Conservation (phyloP, 306 rosid genomes). For the Spatholobus suberectus region DNA sequence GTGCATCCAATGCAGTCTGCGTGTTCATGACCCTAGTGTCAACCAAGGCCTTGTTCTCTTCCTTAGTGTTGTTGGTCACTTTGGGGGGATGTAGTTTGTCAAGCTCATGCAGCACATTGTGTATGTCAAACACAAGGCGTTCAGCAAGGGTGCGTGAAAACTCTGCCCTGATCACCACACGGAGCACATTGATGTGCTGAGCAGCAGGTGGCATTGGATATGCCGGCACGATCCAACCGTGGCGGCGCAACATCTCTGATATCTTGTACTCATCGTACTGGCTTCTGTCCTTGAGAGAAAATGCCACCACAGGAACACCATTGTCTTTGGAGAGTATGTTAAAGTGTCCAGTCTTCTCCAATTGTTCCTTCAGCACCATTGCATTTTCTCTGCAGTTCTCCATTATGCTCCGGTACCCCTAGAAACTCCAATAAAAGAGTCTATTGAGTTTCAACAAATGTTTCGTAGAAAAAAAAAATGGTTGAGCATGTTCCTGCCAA, state of each 20-base stretch:
- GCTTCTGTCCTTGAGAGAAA: slow-evolving; percentile 70
- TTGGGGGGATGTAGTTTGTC: not conserved
- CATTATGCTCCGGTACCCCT: slow-evolving; percentile 68
- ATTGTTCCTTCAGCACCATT: slow-evolving; percentile 52
- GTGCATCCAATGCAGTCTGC: slow-evolving; percentile 30
- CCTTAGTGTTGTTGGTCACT: not conserved
- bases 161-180: slow-evolving; percentile 62
- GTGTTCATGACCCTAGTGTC: not conserved
- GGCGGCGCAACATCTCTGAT: slow-evolving; percentile 56
- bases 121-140: slow-evolving; percentile 54
- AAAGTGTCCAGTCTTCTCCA: slow-evolving; percentile 66
- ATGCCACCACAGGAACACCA: slow-evolving; percentile 90
- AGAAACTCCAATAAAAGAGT: not conserved
- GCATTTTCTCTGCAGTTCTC: slow-evolving; percentile 67
- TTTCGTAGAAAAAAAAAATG: not conserved
- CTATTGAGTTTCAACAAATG: not conserved
- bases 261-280: slow-evolving; percentile 51
- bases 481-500: not conserved
- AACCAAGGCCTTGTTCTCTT: slow-evolving; percentile 19
- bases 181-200: slow-evolving; percentile 56
- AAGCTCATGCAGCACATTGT: slow-evolving; percentile 54
- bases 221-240: slow-evolving; percentile 70
- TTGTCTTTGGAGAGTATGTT: slow-evolving; percentile 75
- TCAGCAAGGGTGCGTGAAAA: slow-evolving; percentile 59
- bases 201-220: slow-evolving; percentile 70